Base-by-base conservation (phyloP, 2,329 filamentous ascomycete species). In the Sphaceloma murrayae region DNA sequence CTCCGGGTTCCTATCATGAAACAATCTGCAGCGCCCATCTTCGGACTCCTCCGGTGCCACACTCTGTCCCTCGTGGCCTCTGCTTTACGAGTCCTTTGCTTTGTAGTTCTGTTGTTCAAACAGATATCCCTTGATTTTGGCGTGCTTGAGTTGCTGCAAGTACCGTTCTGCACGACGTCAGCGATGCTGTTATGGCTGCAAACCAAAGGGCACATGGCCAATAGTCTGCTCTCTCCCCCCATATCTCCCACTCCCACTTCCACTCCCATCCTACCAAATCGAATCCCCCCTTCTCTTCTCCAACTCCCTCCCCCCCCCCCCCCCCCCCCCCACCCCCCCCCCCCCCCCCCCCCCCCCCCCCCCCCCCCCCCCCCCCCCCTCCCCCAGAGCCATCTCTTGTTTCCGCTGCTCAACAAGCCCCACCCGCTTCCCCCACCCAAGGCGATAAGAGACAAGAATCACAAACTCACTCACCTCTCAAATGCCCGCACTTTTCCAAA, bases 71-170 rank as follows among this genome's bases (percentile, higher is more conserved):
- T n/a, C n/a, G n/a, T n/a, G n/a, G n/a, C n/a, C n/a, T n/a, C n/a
- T n/a, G n/a, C 2, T 29, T 16, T 40, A 40, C 36, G 36, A 40
- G 24, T 40, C 36, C 67, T 80, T 72, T 43, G 69, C 64, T 48
- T 79, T 60, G 64, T 85, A 85, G 68, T 87, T 86, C 60, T 83
- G 79, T 67, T 88, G 83, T 58, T 86, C 68, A 56, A 85, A 87
- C 52, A 85, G 69, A 63, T 84, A 85, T 48, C 85, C 85, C 68
- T 78, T 81, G 61, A 89, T 73, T 67, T 84, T 82, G 58, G 82
- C 73, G 52, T 82, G 74, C 67, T 82, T 82, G 54, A 91, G 68
- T 54, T 89, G 69, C 64, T 86, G 74, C 51, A 91, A 72, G 60
- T 89, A 91, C 60, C 81, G 77, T 63, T 87, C 83, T 88, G 61